These are phyloP conservation scores for Scopulariopsis brevicaulis DNA, from an alignment of 2,329 filamentous ascomycete species.

Conservation along the genomic window DNA sequence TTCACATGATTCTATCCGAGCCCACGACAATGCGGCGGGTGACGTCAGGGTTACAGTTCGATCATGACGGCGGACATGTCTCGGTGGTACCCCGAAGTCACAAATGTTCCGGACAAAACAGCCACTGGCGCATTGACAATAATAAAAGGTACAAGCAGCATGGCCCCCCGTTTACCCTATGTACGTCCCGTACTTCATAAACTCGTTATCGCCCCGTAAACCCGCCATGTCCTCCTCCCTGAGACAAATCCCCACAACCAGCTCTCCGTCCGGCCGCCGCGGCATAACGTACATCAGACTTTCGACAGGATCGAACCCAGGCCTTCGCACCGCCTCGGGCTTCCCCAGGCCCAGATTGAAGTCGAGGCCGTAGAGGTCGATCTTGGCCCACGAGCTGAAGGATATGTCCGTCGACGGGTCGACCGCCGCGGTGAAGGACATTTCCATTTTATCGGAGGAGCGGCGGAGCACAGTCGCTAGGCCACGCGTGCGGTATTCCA, in stretches of 20 bases:
- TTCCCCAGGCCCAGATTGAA: constrained; percentile 33
- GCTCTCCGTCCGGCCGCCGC: constrained; percentile 25
- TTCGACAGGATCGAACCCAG: constrained; percentile 31
- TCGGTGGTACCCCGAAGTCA: not conserved
- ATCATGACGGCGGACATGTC: not conserved
- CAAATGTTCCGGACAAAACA: not conserved
- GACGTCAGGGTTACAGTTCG: too few species aligned
- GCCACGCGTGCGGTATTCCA: constrained; percentile 23
- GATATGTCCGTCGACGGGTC: constrained; percentile 30
- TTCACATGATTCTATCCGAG: not conserved
- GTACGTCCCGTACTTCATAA: constrained; percentile 11
- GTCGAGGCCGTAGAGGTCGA: constrained; percentile 29
- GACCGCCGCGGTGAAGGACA: constrained; percentile 21
- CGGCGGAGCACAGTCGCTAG: constrained; percentile 26
- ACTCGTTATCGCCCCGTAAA: constrained; percentile 29
- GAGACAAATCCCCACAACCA: constrained; percentile 31
- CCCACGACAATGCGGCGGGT: not conserved
- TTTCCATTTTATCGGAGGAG: constrained; percentile 19
- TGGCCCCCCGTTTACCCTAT: not conserved
- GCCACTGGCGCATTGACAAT: too few species aligned
- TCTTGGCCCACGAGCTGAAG: constrained; percentile 42
- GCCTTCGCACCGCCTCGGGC: constrained; percentile 34
- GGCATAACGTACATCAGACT: constrained; percentile 39
- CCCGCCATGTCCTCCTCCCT: constrained; percentile 32
- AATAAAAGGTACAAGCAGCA: not conserved